Evolutionary conservation across 2,329 filamentous ascomycete genomes (phyloP).

Genomic region (Geosmithia flava): DNA sequence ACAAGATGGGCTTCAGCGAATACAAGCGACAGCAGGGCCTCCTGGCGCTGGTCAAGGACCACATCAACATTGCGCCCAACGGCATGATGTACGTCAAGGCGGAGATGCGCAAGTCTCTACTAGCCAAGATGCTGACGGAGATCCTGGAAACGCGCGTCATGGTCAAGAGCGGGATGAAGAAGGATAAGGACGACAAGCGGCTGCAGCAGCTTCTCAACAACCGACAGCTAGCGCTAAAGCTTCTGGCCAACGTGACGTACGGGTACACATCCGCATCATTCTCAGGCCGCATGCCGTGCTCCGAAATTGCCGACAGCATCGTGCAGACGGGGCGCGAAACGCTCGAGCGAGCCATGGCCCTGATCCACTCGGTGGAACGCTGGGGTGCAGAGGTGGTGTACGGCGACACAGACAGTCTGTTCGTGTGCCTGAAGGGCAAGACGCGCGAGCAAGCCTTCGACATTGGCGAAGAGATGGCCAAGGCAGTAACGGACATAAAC

Average conservation of each 20-base stretch:
- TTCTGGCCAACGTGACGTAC: slow-evolving; percentile 98
- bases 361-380: slow-evolving; percentile 74
- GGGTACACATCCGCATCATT: slow-evolving; percentile 96
- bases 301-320: slow-evolving; percentile 95
- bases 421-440: slow-evolving; percentile 78
- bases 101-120: slow-evolving; percentile 73
- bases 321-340: slow-evolving; percentile 94
- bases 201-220: slow-evolving; percentile 86
- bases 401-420: slow-evolving; percentile 92
- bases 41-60: slow-evolving; percentile 64
- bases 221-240: slow-evolving; percentile 81
- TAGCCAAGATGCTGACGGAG: slow-evolving; percentile 94
- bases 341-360: slow-evolving; percentile 80
- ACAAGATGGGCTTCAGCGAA: slow-evolving; percentile 90
- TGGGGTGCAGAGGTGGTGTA: slow-evolving; percentile 98
- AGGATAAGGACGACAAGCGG: slow-evolving; percentile 75
- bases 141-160: slow-evolving; percentile 93
- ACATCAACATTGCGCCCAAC: slow-evolving; percentile 89
- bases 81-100: slow-evolving; percentile 91
- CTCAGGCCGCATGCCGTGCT: slow-evolving; percentile 94
- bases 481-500: slow-evolving; percentile 78
- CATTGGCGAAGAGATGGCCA: slow-evolving; percentile 85
- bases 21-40: slow-evolving; percentile 68
- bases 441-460: slow-evolving; percentile 82
- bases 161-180: slow-evolving; percentile 96